These are phyloP conservation scores for Penicillium sp. DNA, from an alignment of 2,329 filamentous ascomycete species.

Conservation along the genomic window DNA sequence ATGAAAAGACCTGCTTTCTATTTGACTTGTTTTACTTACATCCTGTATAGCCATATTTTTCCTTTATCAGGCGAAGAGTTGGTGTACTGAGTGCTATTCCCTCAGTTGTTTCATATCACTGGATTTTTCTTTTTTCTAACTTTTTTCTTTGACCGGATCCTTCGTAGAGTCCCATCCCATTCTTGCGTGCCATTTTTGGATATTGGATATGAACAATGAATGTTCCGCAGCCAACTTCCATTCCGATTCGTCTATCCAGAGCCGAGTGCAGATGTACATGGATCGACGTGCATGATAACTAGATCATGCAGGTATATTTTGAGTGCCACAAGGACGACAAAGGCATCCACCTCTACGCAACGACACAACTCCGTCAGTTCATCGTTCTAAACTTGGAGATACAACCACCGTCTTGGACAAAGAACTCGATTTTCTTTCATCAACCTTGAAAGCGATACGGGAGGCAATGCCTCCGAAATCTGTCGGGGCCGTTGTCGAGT, in stretches of 20 bases:
- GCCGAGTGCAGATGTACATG: neutral
- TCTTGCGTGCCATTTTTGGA: neutral
- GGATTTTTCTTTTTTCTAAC: conserved; percentile 17
- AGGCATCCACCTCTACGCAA: neutral
- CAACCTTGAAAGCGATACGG: neutral
- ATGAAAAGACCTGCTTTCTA: conserved; percentile 34
- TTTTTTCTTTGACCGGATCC: neutral
- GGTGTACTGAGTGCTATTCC: conserved; percentile 30
- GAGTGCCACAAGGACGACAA: neutral
- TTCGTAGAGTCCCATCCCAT: neutral
- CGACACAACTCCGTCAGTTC: neutral
- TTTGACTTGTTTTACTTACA: conserved; percentile 36
- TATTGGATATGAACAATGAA: neutral
- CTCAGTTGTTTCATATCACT: conserved; percentile 26
- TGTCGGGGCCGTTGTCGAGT: neutral
- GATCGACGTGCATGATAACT: neutral
- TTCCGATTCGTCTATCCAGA: neutral
- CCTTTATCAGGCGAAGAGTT: conserved; percentile 35
- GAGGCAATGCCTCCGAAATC: neutral
- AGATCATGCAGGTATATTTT: neutral
- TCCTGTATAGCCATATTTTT: conserved; percentile 42
- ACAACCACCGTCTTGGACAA: neutral
- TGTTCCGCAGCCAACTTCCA: neutral
- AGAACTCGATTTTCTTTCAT: neutral
- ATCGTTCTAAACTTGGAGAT: neutral